Base-by-base conservation (phyloP, 305 asterid species). In the Lippia alba region DNA sequence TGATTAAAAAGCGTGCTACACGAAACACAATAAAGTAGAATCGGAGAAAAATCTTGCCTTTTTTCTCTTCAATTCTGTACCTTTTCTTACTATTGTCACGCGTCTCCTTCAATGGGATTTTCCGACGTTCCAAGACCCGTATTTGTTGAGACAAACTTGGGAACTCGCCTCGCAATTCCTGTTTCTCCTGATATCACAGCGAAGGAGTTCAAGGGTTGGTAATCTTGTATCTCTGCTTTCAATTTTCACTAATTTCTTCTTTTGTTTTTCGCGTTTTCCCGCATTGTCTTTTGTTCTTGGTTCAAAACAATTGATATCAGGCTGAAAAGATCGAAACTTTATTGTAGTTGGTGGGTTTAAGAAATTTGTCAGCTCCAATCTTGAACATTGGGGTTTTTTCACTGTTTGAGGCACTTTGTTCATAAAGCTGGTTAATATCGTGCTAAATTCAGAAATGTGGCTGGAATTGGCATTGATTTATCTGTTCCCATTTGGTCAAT, bases 121-220 rank as follows among this genome's bases (percentile, higher is more conserved):
- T 49, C 83, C 8, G 53, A 49, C 19, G 62, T 34, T 44, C 75
- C 76, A 67, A 72, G 36, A 33, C 72, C 79, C 11, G 82, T 83
- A 0, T 85, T 86, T 50, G 69, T 69, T 8, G 83, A 77, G 63
- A 84, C 94, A 40, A 82, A 84, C 78, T 48, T 88, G 73, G 88
- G 86, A 30, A 88, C 94, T 46, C 87, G 81, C 54, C 69, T 85
- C 12, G 88, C 51, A 39, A 61, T 84, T 9, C 76, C 84, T 58
- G 69, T 81, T 73, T 74, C 82, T 60, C 81, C 82, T 3, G 78
- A 74, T 40, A 70, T 74, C 51, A 81, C 86, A 11, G 83, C 76
- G 0, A 61, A 68, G 44, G 76, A 79, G 24, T 84, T 88, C 81
- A 85, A 79, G 76, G 78, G 94, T 85, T 75, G 56, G 85, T 77